Percentiles rank a stretch among this genome's conserved stretches.
Evolutionary conservation across 2,329 filamentous ascomycete genomes (phyloP).

Genomic region (Neurospora crassa): DNA sequence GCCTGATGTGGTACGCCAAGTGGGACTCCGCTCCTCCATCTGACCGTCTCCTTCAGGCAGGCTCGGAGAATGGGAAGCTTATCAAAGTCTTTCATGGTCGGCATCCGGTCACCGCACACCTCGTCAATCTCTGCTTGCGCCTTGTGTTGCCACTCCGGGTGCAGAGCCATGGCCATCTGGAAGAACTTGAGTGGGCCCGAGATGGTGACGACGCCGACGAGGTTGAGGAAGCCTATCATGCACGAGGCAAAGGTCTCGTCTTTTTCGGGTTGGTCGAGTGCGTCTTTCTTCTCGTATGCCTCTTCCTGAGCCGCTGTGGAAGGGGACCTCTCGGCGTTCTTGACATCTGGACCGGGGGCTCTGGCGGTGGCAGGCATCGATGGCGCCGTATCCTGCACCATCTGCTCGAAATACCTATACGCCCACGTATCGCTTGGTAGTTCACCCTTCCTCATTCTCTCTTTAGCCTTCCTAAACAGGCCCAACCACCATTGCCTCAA

Average conservation of each 20-base stretch:
- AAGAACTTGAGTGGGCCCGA: constrained; percentile 41
- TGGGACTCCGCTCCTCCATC: constrained; percentile 48
- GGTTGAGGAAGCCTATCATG: constrained; percentile 42
- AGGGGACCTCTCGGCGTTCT: not conserved
- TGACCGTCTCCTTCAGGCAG: constrained; percentile 47
- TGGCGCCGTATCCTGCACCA: constrained; percentile 18
- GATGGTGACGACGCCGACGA: constrained; percentile 41
- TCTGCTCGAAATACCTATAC: constrained; percentile 36
- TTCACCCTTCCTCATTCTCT: constrained; percentile 29
- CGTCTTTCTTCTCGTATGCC: constrained; percentile 25
- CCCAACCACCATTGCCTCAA: constrained; percentile 38
- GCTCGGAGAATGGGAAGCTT: constrained; percentile 43
- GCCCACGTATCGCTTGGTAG: constrained; percentile 38
- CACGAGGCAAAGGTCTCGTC: constrained; percentile 38
- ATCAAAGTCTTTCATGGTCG: constrained; percentile 38
- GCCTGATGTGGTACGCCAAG: constrained; percentile 41
- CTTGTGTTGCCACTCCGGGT: constrained; percentile 42
- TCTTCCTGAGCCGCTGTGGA: not conserved
- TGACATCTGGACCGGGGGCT: not conserved
- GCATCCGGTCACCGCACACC: constrained; percentile 44
- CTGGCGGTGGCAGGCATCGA: not conserved
- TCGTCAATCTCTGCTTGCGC: constrained; percentile 48
- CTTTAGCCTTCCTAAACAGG: constrained; percentile 31
- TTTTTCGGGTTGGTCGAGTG: constrained; percentile 30
- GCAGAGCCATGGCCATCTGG: constrained; percentile 41